A percentile compares a stretch with the other conserved stretches of the same genome.
These are phyloP conservation scores for Epichloe bromicola DNA, from an alignment of 2,329 filamentous ascomycete species.

Conservation along the genomic window DNA sequence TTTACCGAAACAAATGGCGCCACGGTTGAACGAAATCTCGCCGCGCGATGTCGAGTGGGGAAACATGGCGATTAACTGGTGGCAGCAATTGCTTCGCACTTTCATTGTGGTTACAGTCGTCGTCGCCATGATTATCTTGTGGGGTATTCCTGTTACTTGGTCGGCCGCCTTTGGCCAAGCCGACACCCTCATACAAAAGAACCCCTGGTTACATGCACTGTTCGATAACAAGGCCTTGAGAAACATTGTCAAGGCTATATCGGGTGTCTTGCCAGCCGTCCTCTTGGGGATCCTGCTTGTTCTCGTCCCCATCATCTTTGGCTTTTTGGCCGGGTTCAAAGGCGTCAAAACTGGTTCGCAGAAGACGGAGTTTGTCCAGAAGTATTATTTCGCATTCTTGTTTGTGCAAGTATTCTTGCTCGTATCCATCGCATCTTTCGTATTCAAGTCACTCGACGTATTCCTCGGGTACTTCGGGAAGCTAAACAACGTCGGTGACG, in stretches of 20 bases:
- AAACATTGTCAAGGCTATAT: slow-evolving; percentile 50
- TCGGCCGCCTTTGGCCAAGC: slow-evolving; percentile 74
- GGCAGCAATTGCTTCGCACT: slow-evolving; percentile 70
- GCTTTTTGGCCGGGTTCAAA: slow-evolving; percentile 57
- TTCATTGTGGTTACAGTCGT: slow-evolving; percentile 53
- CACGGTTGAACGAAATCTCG: slow-evolving; percentile 83
- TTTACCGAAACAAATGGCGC: slow-evolving; percentile 84
- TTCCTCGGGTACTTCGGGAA: slow-evolving; percentile 39
- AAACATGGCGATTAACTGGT: slow-evolving; percentile 94
- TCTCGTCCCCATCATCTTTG: slow-evolving; percentile 69
- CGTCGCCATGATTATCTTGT: slow-evolving; percentile 67
- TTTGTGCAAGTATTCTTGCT: slow-evolving; percentile 94
- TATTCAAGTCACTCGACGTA: slow-evolving; percentile 48
- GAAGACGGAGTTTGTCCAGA: slow-evolving; percentile 71
- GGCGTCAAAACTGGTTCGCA: slow-evolving; percentile 75
- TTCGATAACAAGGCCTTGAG: slow-evolving; percentile 43
- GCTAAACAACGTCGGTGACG: slow-evolving; percentile 43
- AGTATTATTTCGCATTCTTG: slow-evolving; percentile 85
- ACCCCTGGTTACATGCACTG: slow-evolving; percentile 61
- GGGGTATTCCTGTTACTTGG: slow-evolving; percentile 83
- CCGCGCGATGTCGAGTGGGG: slow-evolving; percentile 92
- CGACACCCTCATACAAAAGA: slow-evolving; percentile 49
- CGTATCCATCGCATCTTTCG: slow-evolving; percentile 70
- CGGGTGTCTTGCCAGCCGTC: slow-evolving; percentile 74
- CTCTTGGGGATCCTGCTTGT: slow-evolving; percentile 66